Percentiles rank a stretch among this genome's conserved stretches.
These are phyloP conservation scores for Stagonosporopsis cucurbitacearum DNA, from an alignment of 2,329 filamentous ascomycete genomes.

Conservation along the genomic window DNA sequence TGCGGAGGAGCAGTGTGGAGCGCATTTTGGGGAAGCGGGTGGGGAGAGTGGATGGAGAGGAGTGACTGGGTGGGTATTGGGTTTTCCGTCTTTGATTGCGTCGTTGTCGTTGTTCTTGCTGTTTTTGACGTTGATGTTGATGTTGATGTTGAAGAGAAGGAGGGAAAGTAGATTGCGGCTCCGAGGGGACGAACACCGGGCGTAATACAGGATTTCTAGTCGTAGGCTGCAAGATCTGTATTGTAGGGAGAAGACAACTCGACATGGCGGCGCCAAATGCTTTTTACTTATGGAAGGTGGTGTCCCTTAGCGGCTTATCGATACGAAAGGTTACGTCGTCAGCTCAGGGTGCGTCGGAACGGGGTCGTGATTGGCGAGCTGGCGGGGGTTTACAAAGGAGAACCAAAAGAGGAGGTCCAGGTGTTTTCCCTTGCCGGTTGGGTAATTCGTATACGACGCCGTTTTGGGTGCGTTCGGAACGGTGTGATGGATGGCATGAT, in stretches of 20 bases:
- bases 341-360: not conserved
- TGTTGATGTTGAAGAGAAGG: not conserved
- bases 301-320: slow-evolving; percentile 3
- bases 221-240: slow-evolving; percentile 11
- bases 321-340: slow-evolving; percentile 9
- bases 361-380: slow-evolving; percentile 6
- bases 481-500: not conserved
- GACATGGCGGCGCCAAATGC: not conserved
- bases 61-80: not conserved
- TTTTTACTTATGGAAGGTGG: not conserved
- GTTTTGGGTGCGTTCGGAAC: not conserved
- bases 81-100: not conserved
- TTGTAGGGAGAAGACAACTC: slow-evolving; percentile 8
- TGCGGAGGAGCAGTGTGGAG: slow-evolving; percentile 7
- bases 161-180: not conserved
- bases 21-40: slow-evolving; percentile 20
- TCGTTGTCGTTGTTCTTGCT: no score
- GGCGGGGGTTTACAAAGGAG: no score
- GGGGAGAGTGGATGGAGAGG: not conserved
- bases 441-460: slow-evolving; percentile 1
- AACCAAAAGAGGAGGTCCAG: not conserved
- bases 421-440: slow-evolving; percentile 10
- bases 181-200: not conserved
- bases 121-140: no score
- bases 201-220: slow-evolving; percentile 5